phyloP scores from a whole-genome alignment of 257 asterid species.

The Nicotiana undulata region DNA sequence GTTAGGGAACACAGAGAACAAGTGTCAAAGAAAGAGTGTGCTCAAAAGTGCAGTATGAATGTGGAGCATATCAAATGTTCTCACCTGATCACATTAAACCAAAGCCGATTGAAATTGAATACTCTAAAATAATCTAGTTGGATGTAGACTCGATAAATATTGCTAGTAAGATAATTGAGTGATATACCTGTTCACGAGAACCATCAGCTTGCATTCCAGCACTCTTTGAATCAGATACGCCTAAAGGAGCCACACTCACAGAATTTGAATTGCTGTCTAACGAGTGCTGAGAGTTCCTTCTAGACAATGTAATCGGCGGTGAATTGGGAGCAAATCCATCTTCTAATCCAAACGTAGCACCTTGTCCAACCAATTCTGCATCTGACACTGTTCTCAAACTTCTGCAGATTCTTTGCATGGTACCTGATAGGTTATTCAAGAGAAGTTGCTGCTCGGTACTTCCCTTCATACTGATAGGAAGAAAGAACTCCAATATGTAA shows the following conservation, averaged over 20 bases:
- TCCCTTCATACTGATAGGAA: conserved; percentile 71
- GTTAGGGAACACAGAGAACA: neutral
- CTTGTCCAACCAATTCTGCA: conserved; percentile 37
- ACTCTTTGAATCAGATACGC: conserved; percentile 28
- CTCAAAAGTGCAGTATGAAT: neutral
- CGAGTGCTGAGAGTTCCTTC: conserved; percentile 37
- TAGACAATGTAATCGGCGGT: conserved; percentile 27
- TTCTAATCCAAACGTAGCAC: conserved; percentile 22
- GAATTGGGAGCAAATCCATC: conserved; percentile 20
- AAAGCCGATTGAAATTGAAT: neutral
- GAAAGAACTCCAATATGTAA: conserved; percentile 83
- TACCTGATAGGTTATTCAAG: conserved; percentile 77
- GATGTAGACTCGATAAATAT: neutral
- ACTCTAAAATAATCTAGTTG: neutral
- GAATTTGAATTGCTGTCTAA: conserved; percentile 28
- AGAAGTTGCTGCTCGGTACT: conserved; percentile 69
- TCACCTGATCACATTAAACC: neutral
- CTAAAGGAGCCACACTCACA: conserved; percentile 7
- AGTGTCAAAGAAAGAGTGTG: neutral
- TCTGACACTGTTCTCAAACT: conserved; percentile 78
- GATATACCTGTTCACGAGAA: conserved; percentile 36
- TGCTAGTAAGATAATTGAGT: neutral
- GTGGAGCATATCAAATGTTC: neutral
- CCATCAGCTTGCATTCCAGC: conserved; percentile 25
- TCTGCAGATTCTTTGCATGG: conserved; percentile 87